phyloP scores from a whole-genome alignment of 164 flowering plant species.

The Vitis vinifera region ASM3070453v1 NC_081810.1:8666501-8667000 shows the following conservation, averaged over 20 bases:
- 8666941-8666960: conserved; percentile 40
- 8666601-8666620: conserved; percentile 35
- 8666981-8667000: conserved; percentile 59
- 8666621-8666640: conserved; percentile 13
- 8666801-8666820: conserved; percentile 21
- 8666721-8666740: conserved; percentile 24
- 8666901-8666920: conserved; percentile 54
- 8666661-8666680: conserved; percentile 27
- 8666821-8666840: conserved; percentile 7
- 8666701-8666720: conserved; percentile 26
- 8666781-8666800: conserved; percentile 18
- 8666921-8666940: conserved; percentile 60
- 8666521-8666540: conserved; percentile 43
- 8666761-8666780: conserved; percentile 24
- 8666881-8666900: conserved; percentile 67
- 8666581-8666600: conserved; percentile 39
- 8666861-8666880: conserved; percentile 51
- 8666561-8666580: conserved; percentile 34
- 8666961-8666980: conserved; percentile 27
- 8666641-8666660: conserved; percentile 11
- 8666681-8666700: conserved; percentile 33
- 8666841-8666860: conserved; percentile 23
- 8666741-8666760: conserved; percentile 32
- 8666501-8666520: conserved; percentile 65
- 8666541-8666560: conserved; percentile 47